phyloP scores from a whole-genome alignment of 2,329 filamentous ascomycete genomes.

The Trichoderma pleuroti region DNA sequence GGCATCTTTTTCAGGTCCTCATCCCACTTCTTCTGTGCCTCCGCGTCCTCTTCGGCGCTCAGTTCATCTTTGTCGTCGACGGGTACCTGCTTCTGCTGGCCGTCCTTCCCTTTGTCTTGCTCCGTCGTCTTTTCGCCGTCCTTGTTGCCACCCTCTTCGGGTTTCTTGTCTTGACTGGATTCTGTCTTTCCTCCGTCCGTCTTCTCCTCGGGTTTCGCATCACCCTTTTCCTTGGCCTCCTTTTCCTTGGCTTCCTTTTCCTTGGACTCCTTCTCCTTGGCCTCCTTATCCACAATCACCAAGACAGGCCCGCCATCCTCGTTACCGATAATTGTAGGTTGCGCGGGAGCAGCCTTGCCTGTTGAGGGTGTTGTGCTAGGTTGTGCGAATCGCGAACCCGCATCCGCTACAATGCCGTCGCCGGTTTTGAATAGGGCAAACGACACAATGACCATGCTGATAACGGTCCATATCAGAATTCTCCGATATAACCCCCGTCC shows the following conservation, averaged over 20 bases:
- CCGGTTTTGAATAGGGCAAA: conserved; percentile 38
- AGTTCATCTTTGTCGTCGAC: conserved; percentile 10
- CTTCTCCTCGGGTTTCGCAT: not conserved
- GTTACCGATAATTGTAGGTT: conserved; percentile 14
- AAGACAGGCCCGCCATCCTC: conserved; percentile 5
- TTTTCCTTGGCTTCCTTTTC: no score
- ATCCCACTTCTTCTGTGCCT: conserved; percentile 27
- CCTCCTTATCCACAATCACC: conserved; percentile 11
- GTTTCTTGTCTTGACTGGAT: not conserved
- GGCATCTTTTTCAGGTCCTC: conserved; percentile 35
- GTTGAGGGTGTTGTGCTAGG: not conserved
- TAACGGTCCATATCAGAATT: conserved; percentile 49
- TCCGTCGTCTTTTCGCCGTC: conserved; percentile 18
- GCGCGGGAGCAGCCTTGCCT: not conserved
- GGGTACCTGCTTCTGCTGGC: not conserved
- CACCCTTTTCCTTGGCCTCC: not conserved
- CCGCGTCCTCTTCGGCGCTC: conserved; percentile 25
- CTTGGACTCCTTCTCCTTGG: not conserved
- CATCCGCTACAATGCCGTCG: conserved; percentile 22
- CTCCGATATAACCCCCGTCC: conserved; percentile 52
- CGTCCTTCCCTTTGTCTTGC: not conserved
- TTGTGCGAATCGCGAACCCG: conserved; percentile 4
- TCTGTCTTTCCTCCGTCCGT: not conserved
- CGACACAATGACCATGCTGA: conserved; percentile 40
- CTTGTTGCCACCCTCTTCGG: not conserved